Conservation (phyloP, 2,329 filamentous ascomycete species). For the Trichoderma semiorbis region DNA sequence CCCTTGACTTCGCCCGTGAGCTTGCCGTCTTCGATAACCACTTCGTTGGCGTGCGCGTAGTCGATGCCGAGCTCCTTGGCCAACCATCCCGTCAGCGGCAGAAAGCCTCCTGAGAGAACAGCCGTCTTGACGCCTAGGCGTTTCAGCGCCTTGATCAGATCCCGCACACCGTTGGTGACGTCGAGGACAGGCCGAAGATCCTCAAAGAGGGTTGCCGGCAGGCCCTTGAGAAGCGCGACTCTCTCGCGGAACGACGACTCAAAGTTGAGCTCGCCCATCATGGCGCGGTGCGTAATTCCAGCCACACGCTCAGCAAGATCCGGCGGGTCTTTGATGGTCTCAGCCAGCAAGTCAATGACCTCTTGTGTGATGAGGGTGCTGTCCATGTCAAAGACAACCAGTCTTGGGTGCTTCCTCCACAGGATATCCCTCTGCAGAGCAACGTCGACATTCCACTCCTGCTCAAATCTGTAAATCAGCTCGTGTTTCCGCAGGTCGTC, state of each 20-base stretch:
- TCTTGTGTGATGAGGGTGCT: conserved; percentile 96
- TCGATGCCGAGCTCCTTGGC: conserved; percentile 78
- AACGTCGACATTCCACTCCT: conserved; percentile 85
- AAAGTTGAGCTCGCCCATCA: conserved; percentile 95
- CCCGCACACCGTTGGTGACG: conserved; percentile 75
- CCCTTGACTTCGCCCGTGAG: conserved; percentile 72
- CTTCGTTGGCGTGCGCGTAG: conserved; percentile 84
- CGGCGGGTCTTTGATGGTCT: conserved; percentile 63
- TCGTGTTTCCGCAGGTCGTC: conserved; percentile 74
- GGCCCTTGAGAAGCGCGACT: conserved; percentile 75
- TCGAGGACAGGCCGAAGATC: conserved; percentile 71
- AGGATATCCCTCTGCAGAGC: conserved; percentile 70
- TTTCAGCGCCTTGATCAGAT: conserved; percentile 72
- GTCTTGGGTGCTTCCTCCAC: conserved; percentile 73
- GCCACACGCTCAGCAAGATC: conserved; percentile 80
- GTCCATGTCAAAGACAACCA: conserved; percentile 98
- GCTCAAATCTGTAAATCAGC: conserved; percentile 78
- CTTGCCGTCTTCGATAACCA: conserved; percentile 54
- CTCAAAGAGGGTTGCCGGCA: conserved; percentile 75
- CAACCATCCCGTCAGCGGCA: conserved; percentile 83
- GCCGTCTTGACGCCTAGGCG: conserved; percentile 80
- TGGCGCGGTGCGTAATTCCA: conserved; percentile 86
- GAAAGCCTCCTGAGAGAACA: conserved; percentile 88
- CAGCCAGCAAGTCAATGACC: conserved; percentile 92
- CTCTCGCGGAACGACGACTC: conserved; percentile 77